Evolutionary conservation across 2,329 filamentous ascomycete species (phyloP).

Genomic region (Beauveria sp.): DNA sequence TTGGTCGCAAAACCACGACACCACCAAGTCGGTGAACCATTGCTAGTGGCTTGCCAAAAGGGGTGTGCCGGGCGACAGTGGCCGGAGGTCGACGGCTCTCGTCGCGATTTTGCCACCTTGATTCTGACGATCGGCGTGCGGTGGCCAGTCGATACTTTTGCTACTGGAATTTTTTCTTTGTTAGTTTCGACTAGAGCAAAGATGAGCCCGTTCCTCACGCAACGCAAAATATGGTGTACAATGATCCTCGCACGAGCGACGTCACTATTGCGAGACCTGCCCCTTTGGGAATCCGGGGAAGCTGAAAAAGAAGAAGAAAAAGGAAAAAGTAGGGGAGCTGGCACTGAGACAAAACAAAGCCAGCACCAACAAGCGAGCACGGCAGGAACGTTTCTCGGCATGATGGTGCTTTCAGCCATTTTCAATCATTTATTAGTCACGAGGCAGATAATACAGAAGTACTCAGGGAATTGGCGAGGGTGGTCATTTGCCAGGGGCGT

Average conservation of each 20-base stretch:
- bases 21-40: slow-evolving; percentile 1
- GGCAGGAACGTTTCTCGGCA: background rate
- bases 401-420: background rate
- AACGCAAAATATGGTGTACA: background rate
- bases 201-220: background rate
- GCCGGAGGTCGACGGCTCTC: background rate
- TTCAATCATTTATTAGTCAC: background rate
- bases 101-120: background rate
- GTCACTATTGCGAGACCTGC: background rate
- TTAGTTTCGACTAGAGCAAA: background rate
- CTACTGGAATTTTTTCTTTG: background rate
- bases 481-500: background rate
- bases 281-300: slow-evolving; percentile 4
- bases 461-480: background rate
- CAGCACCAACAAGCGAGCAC: background rate
- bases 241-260: background rate
- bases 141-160: background rate
- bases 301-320: background rate
- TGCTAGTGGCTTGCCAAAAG: background rate
- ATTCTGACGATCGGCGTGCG: background rate
- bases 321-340: background rate
- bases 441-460: background rate
- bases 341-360: background rate
- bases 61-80: background rate
- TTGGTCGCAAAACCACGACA: background rate